These are phyloP conservation scores for Hyparrhenia diplandra DNA, from an alignment of 176 grass and related monocot genomes.

Conservation along the genomic window DNA sequence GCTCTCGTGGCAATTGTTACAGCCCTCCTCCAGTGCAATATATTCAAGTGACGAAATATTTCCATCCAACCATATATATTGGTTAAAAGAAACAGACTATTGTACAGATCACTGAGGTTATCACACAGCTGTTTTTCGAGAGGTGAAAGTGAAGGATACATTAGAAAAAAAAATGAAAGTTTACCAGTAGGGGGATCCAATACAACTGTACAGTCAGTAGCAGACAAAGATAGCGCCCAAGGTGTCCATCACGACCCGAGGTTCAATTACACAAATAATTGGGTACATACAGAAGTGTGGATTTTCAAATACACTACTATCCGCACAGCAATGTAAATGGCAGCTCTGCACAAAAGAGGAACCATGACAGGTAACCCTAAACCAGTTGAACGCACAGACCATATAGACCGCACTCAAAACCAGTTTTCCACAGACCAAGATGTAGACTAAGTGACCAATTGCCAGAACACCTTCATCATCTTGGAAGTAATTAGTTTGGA, in stretches of 20 bases:
- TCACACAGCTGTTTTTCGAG: background rate
- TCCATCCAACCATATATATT: no score
- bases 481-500: background rate
- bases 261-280: slow-evolving; percentile 32
- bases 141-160: background rate
- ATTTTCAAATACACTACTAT: slow-evolving; percentile 33
- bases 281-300: slow-evolving; percentile 42
- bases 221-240: background rate
- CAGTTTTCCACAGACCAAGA: no score
- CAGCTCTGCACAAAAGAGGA: slow-evolving; percentile 34
- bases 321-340: slow-evolving; percentile 33
- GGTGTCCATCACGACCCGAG: background rate
- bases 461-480: no score
- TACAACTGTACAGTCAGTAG: background rate
- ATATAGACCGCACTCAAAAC: background rate
- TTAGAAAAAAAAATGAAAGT: background rate
- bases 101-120: no score
- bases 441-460: no score
- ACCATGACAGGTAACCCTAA: background rate
- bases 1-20: no score
- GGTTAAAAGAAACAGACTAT: no score
- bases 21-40: no score
- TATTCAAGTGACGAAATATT: no score
- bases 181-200: background rate
- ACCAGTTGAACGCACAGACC: background rate